Conservation (phyloP, 2,329 filamentous ascomycete genomes). For the Apiospora saccharicola region DNA sequence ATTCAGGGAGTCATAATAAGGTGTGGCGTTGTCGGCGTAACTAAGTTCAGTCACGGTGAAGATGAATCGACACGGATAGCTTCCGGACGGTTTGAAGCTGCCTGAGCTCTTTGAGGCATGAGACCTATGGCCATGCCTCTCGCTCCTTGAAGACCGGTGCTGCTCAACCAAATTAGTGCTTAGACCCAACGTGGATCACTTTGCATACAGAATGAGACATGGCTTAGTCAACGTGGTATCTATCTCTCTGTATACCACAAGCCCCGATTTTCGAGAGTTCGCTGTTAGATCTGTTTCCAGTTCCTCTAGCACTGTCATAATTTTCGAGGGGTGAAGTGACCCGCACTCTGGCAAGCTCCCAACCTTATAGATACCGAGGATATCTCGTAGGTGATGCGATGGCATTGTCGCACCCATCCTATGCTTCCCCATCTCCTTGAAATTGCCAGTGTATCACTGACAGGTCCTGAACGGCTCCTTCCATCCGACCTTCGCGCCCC, state of each 20-base stretch:
- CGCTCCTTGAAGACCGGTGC: neutral
- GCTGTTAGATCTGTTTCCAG: too few species aligned
- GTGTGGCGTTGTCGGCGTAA: neutral
- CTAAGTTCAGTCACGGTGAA: neutral
- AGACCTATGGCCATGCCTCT: neutral
- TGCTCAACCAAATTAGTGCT: neutral
- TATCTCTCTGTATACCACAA: neutral
- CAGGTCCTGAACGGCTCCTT: neutral
- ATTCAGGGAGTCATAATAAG: neutral
- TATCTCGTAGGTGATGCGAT: neutral
- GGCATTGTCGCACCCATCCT: neutral
- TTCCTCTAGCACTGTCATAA: neutral
- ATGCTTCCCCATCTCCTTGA: neutral
- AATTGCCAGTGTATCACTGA: neutral
- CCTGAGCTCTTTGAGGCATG: neutral
- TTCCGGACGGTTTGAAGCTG: neutral
- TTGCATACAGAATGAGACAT: neutral
- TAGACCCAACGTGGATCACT: fast-evolving
- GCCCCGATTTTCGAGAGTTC: fast-evolving
- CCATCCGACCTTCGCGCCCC: neutral
- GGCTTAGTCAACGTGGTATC: neutral
- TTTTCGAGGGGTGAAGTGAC: neutral
- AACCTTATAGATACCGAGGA: neutral
- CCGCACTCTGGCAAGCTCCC: neutral
- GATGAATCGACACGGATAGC: neutral